phyloP scores from a whole-genome alignment of 176 grass and related monocot genomes.

The Avena eriantha region DNA sequence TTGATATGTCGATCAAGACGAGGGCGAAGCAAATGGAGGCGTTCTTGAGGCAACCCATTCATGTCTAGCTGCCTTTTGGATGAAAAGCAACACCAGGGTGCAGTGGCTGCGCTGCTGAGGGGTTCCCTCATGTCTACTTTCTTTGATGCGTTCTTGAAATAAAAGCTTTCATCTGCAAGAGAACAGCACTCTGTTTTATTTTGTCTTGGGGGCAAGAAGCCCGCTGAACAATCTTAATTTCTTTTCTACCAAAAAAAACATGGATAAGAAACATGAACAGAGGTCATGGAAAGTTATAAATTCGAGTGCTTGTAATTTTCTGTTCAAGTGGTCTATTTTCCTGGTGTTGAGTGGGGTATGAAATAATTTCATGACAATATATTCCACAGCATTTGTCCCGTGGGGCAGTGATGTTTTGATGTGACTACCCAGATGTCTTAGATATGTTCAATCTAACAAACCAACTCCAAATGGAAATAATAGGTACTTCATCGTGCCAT shows the following conservation, averaged over 20 bases:
- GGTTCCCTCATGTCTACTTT: conserved; percentile 35
- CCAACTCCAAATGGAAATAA: no score
- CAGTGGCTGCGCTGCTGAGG: conserved; percentile 36
- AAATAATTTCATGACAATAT: neutral
- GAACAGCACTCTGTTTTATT: conserved; percentile 49
- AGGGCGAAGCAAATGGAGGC: conserved; percentile 96
- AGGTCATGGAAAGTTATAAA: conserved; percentile 33
- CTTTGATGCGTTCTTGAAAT: conserved; percentile 61
- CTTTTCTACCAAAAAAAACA: conserved; percentile 9
- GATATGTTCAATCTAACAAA: neutral
- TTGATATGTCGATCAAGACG: conserved; percentile 95
- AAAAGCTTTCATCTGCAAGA: conserved; percentile 50
- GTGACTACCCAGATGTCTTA: neutral
- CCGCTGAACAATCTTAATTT: conserved; percentile 43
- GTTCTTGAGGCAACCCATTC: conserved; percentile 77
- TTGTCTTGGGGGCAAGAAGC: conserved; percentile 43
- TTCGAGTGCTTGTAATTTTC: conserved; percentile 18
- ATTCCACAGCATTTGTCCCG: neutral
- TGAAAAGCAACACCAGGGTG: conserved; percentile 30
- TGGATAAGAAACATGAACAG: conserved; percentile 36
- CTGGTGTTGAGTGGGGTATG: neutral
- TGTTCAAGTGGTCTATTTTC: neutral
- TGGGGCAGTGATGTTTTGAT: neutral
- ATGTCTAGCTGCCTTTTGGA: conserved; percentile 53
- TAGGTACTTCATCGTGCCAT: neutral